Base-by-base conservation (phyloP, 179 eudicot species). In the Kewa caespitosa region DNA sequence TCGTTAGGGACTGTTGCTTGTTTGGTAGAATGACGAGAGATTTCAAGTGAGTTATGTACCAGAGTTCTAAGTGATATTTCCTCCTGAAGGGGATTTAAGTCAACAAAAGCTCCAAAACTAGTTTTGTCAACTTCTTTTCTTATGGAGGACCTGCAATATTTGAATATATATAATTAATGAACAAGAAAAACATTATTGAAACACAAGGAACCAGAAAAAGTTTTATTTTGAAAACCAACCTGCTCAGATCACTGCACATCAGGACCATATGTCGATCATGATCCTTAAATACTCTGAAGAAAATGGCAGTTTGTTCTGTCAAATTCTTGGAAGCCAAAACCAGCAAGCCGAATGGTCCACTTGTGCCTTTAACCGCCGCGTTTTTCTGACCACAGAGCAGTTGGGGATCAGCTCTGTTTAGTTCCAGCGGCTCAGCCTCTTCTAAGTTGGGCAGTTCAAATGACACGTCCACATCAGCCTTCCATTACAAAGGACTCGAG, bases 91-190 rank as follows among this genome's bases (percentile, higher is more conserved):
- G 80, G 79, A 76, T 83, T 14, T 34, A 83, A 73, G 73, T 83
- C 83, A 28, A 83, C 76, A 73, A 83, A 83, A 64, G 78, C 79
- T 76, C 83, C 83, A 43, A 83, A 81, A 57, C 81, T 81, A 59
- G 84, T 81, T 67, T 77, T 74, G 62, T 69, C 78, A 6, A 77
- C 78, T 18, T 73, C 81, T 77, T 68, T 50, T 23, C 78, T 73
- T 34, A 81, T 32, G 18, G 85, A 83, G 25, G 85, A 80, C 79
- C 80, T 76, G 76, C 20, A 17, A 25, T 37, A 64, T 23, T 6
- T 38, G 36, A 43, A 43, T 25, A 9, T 12, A 3, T 8, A 64
- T n/a, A 18, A 31, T 1, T 28, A 23, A 67, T 12, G 36, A 54
- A 38, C 3, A 36, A 2, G 13, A 30, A n/a, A 25, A 38, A 31